Base-by-base conservation (phyloP, 768 basidiomycete species). In the Psilocybe sp. region DNA sequence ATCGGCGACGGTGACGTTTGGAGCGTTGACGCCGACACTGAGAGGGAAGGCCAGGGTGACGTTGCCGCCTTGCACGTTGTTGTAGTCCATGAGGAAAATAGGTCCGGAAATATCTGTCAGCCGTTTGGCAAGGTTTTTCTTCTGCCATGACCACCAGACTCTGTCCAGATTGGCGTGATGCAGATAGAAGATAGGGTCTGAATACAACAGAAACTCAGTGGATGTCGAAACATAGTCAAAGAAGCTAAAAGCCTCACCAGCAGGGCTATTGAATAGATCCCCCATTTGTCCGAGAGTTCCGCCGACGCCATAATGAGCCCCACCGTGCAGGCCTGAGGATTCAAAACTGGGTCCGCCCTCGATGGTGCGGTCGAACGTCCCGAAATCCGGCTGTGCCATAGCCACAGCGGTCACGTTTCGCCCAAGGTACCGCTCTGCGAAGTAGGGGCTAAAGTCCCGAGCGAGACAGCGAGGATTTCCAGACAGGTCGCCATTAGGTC, bases 81-180 rank as follows among this genome's bases (percentile, higher is more conserved):
- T 41, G 40, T 56, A 58, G 43, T 62, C 52, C 50, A 64, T 49
- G 11, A 54, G 42, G 18, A 43, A 40, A 40, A 55, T 58, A 15
- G 58, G 61, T 7, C 60, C 62, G 28, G 60, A 62, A 13, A 64
- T 64, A 41, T 64, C 60, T 9, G 40, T 50, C 31, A 62, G 47
- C 23, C 62, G 59, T 1, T 37, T 39, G 2, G 49, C 38, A 10
- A 54, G 36, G 36, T 55, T 47, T 19, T 40, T 51, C 16, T 33
- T 51, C 45, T 71, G 72, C 71, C 72, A 75, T 7, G 55, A 40
- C 68, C 67, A 68, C 71, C 70, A 74, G 7, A 73, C 60, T 15
- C 69, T 63, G 40, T 74, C 71, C 16, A 74, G 60, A 48, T 71
- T 72, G 7, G 66, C 61, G 50, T 74, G 71, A 52, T 73, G 71